Evolutionary conservation across 805 yeast genomes (phyloP).

Genomic region (Saccharomycopsis selenospora): DNA sequence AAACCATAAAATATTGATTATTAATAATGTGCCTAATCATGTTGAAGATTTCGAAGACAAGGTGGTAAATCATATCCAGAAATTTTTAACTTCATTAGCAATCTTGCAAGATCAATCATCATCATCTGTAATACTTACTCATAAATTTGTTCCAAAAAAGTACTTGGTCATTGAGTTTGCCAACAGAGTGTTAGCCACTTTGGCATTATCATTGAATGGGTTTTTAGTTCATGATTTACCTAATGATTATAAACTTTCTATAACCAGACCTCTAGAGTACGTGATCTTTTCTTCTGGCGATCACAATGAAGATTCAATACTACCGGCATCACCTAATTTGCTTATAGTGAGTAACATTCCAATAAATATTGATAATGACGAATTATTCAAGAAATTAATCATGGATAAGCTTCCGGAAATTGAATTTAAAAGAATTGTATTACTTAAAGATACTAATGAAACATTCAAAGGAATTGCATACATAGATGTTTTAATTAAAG

Average conservation of each 20-base stretch:
- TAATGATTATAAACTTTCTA: conserved; percentile 26
- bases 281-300: conserved; percentile 29
- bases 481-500: conserved; percentile 35
- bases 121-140: conserved; percentile 28
- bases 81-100: conserved; percentile 38
- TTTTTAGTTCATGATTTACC: conserved; percentile 2
- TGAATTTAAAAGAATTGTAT: conserved; percentile 33
- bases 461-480: conserved; percentile 55
- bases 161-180: conserved; percentile 45
- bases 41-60: conserved; percentile 25
- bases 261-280: conserved; percentile 43
- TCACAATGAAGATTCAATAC: conserved; percentile 23
- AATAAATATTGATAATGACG: conserved; percentile 31
- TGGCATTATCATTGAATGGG: conserved; percentile 32
- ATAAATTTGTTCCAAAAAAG: conserved; percentile 30
- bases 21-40: conserved; percentile 17
- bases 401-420: conserved; percentile 24
- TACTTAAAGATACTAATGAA: conserved; percentile 41
- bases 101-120: conserved; percentile 33
- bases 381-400: conserved; percentile 29
- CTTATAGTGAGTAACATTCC: conserved; percentile 42
- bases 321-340: conserved; percentile 38
- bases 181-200: conserved; percentile 47
- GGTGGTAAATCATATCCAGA: conserved; percentile 39
- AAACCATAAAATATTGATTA: conserved; percentile 24